A percentile compares a stretch with the other conserved stretches of the same genome.
Conservation (phyloP, 371 early-diverging fungal genomes). For the Mortierella sp. region DNA sequence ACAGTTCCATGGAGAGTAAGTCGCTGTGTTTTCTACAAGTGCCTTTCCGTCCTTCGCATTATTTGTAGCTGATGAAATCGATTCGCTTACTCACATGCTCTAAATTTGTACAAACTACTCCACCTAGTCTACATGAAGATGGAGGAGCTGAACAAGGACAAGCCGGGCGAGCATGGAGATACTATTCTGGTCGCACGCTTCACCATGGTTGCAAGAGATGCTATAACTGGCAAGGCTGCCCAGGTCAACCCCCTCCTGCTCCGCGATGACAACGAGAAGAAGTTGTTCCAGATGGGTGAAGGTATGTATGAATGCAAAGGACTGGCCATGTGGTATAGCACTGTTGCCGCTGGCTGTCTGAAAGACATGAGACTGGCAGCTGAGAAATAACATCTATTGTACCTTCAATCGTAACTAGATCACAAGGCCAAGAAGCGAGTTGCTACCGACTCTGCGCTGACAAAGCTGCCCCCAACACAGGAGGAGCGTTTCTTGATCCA, state of each 20-base stretch:
- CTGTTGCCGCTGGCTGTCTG: neutral
- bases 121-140: conserved; percentile 77
- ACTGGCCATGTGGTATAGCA: neutral
- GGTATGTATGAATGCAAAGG: neutral
- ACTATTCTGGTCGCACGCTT: conserved; percentile 88
- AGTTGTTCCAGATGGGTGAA: conserved; percentile 81
- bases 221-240: conserved; percentile 76
- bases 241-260: conserved; percentile 82
- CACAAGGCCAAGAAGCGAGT: conserved; percentile 79
- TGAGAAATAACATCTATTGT: neutral
- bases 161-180: conserved; percentile 52
- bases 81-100: neutral
- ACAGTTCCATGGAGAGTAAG: conserved; percentile 87
- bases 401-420: conserved; percentile 40
- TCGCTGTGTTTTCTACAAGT: neutral
- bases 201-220: conserved; percentile 94
- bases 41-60: neutral
- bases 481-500: conserved; percentile 89
- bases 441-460: conserved; percentile 69
- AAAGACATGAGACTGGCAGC: neutral
- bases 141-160: conserved; percentile 60
- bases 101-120: neutral
- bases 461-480: conserved; percentile 81
- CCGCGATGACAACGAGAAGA: conserved; percentile 79
- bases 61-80: neutral